A percentile compares a stretch with the other conserved stretches of the same genome.
phyloP scores from a whole-genome alignment of 805 yeast genomes.

The Nakazawaea ernobii region DNA sequence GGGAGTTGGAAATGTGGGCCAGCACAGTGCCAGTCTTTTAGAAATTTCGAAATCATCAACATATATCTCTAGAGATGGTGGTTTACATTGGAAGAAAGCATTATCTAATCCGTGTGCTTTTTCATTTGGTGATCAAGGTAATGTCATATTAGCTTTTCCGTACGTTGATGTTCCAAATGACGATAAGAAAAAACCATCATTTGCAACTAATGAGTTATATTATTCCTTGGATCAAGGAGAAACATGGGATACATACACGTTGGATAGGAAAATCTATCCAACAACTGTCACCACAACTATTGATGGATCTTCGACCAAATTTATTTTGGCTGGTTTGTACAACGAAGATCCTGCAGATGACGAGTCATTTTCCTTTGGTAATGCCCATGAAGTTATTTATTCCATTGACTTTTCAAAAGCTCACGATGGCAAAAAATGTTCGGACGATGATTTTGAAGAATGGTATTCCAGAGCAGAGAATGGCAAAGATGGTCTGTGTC shows the following conservation, averaged over 20 bases:
- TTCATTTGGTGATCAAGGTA: conserved; percentile 75
- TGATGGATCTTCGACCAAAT: conserved; percentile 64
- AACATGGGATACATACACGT: conserved; percentile 49
- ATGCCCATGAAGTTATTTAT: conserved; percentile 20
- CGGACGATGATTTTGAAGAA: conserved; percentile 54
- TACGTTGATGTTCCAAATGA: conserved; percentile 21
- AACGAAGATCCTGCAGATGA: conserved; percentile 12
- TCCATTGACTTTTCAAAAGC: conserved; percentile 54
- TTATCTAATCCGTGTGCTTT: conserved; percentile 47
- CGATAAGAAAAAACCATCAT: conserved; percentile 31
- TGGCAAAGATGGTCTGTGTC: conserved; percentile 37
- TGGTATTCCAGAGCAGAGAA: conserved; percentile 43
- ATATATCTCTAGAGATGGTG: conserved; percentile 71
- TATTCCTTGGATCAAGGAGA: conserved; percentile 73
- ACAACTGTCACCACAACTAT: conserved; percentile 45
- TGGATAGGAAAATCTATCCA: conserved; percentile 39
- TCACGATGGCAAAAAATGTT: conserved; percentile 37
- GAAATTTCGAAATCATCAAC: conserved; percentile 25
- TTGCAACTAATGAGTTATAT: conserved; percentile 15
- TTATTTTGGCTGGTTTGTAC: conserved; percentile 44
- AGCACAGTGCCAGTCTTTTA: conserved; percentile 27
- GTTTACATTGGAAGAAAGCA: conserved; percentile 60
- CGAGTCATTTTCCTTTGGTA: background rate
- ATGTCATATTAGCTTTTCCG: conserved; percentile 60
- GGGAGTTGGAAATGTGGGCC: conserved; percentile 85